Evolutionary conservation across 2,329 filamentous ascomycete genomes (phyloP).

Genomic region (Arthrobotrys musiformis): DNA sequence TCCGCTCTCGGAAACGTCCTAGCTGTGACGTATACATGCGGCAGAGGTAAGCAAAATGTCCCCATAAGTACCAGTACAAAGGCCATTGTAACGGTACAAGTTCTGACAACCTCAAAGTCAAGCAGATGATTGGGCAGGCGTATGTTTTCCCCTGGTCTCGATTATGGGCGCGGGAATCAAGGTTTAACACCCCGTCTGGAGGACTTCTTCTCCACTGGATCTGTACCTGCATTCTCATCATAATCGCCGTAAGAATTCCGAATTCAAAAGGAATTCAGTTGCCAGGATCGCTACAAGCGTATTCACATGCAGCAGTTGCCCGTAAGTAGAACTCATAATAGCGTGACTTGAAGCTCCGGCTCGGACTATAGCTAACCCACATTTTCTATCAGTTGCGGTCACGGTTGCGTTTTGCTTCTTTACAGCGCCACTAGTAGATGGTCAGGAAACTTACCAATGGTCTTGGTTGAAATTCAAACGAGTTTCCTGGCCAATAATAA

Average conservation of each 20-base stretch:
- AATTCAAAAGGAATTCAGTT: slow-evolving; percentile 31
- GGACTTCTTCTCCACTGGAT: slow-evolving; percentile 62
- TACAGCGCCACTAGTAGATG: slow-evolving; percentile 16
- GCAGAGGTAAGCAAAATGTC: slow-evolving; percentile 30
- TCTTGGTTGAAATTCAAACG: slow-evolving; percentile 25
- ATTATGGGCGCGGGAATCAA: slow-evolving; percentile 62
- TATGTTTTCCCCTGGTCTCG: slow-evolving; percentile 62
- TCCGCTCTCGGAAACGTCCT: slow-evolving; percentile 60
- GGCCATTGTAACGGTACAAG: neutral
- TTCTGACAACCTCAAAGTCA: slow-evolving; percentile 57
- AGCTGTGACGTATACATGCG: slow-evolving; percentile 58
- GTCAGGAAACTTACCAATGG: slow-evolving; percentile 34
- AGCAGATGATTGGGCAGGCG: slow-evolving; percentile 63
- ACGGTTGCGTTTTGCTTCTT: slow-evolving; percentile 34
- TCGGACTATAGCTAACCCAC: neutral
- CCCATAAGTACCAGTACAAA: neutral
- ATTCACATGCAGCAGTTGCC: slow-evolving; percentile 40
- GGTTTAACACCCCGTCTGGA: slow-evolving; percentile 61
- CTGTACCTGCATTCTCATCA: slow-evolving; percentile 60
- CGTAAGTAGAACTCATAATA: slow-evolving; percentile 22
- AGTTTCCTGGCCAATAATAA: slow-evolving; percentile 38
- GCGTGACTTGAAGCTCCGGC: neutral
- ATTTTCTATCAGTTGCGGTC: slow-evolving; percentile 24
- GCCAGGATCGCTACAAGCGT: slow-evolving; percentile 32
- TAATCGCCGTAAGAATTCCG: slow-evolving; percentile 27